A percentile compares a stretch with the other conserved stretches of the same genome.
Evolutionary conservation across 1,284 basidiomycete genomes (phyloP).

Genomic region (Hymenochaete sp.): DNA sequence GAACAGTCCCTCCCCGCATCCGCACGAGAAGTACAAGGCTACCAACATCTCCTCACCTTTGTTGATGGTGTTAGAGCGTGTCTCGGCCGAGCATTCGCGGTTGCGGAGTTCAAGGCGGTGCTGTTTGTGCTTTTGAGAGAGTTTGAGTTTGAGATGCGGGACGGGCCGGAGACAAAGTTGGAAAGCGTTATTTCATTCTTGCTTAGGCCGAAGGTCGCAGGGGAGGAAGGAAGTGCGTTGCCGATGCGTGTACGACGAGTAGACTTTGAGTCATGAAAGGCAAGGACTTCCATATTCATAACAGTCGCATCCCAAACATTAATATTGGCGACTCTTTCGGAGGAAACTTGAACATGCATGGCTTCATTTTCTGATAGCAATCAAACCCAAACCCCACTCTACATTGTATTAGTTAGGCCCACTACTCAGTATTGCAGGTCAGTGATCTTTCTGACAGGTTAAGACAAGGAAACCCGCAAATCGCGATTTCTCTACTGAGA

Average conservation of each 20-base stretch:
- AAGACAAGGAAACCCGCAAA: no score
- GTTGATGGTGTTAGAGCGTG: conserved; percentile 17
- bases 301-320: no score
- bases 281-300: no score
- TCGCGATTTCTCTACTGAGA: no score
- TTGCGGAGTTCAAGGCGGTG: conserved; percentile 18
- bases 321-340: no score
- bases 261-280: no score
- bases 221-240: conserved; percentile 16
- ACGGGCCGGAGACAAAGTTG: conserved; percentile 21
- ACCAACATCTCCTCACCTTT: conserved; percentile 15
- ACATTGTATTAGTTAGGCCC: no score
- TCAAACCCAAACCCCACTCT: no score
- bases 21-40: conserved; percentile 12
- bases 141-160: conserved; percentile 19
- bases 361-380: no score
- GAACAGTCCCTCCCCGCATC: conserved; percentile 7
- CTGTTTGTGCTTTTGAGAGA: conserved; percentile 20
- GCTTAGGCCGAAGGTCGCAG: conserved; percentile 14
- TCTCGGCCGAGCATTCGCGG: conserved; percentile 15
- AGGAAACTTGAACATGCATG: no score
- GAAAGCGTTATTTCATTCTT: conserved; percentile 13
- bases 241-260: conserved; percentile 15
- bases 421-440: no score
- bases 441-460: no score